These are phyloP conservation scores for Rhodamnia rubescens DNA, from an alignment of 345 rosid species.

Conservation along the genomic window DNA sequence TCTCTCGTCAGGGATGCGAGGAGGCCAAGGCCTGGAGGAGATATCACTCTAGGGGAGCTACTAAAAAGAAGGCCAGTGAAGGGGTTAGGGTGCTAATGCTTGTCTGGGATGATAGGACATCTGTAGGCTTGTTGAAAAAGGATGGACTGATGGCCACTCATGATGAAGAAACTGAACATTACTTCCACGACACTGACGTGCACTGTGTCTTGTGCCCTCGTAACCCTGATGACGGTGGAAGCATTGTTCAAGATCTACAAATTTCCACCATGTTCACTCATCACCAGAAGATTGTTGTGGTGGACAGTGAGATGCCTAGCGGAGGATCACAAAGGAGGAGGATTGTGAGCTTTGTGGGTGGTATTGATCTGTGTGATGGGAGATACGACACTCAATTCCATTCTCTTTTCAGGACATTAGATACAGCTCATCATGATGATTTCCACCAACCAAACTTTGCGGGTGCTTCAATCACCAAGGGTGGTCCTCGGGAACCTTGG, in stretches of 20 bases:
- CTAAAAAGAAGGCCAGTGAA: conserved; percentile 87
- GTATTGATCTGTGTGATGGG: conserved; percentile 97
- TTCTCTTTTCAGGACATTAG: conserved; percentile 88
- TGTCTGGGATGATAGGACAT: conserved; percentile 98
- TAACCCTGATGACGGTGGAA: conserved; percentile 95
- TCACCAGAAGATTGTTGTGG: conserved; percentile 97
- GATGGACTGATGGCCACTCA: conserved; percentile 98
- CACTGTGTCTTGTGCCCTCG: conserved; percentile 91
- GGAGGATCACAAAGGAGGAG: conserved; percentile 54
- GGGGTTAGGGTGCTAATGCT: conserved; percentile 90
- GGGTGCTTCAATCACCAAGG: conserved; percentile 74
- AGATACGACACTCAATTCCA: conserved; percentile 91
- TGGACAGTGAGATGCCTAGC: conserved; percentile 69
- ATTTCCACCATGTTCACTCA: conserved; percentile 96
- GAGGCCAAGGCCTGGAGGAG: conserved; percentile 95
- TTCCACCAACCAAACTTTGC: conserved; percentile 94
- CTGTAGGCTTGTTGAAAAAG: conserved; percentile 71
- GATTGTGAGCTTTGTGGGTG: conserved; percentile 91
- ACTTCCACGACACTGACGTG: conserved; percentile 59
- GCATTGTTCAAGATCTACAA: conserved; percentile 77
- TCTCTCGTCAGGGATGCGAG: conserved; percentile 75
- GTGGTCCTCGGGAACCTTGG: conserved; percentile 99
- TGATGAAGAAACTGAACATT: conserved; percentile 82
- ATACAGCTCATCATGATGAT: conserved; percentile 92
- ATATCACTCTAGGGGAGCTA: conserved; percentile 64